Evolutionary conservation across 2,329 filamentous ascomycete genomes (phyloP).

Genomic region (Claviceps humidiphila): DNA sequence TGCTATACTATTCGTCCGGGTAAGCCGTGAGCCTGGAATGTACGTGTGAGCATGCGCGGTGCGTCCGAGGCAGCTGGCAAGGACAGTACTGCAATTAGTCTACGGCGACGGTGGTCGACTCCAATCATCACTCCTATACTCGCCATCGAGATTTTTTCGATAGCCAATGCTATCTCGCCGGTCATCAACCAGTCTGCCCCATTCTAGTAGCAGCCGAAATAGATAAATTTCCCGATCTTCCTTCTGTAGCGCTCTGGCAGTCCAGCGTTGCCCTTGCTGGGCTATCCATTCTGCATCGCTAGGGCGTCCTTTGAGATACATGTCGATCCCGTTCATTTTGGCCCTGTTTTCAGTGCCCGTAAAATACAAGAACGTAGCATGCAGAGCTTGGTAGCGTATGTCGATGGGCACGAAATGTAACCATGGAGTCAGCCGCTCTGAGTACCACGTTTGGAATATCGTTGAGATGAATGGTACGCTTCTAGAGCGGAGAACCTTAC

Average conservation of each 20-base stretch:
- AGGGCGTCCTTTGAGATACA: constrained; percentile 32
- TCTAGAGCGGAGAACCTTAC: constrained; percentile 51
- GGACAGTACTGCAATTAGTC: neutral
- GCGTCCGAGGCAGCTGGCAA: neutral
- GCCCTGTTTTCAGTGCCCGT: constrained; percentile 37
- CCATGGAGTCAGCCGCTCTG: constrained; percentile 62
- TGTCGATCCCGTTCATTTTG: constrained; percentile 29
- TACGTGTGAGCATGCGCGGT: neutral
- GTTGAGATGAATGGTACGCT: constrained; percentile 58
- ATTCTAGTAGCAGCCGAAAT: constrained; percentile 66
- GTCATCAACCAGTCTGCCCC: constrained; percentile 58
- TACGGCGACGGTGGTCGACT: constrained; percentile 7
- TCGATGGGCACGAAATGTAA: constrained; percentile 71
- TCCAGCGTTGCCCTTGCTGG: constrained; percentile 52
- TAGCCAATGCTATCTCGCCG: constrained; percentile 32
- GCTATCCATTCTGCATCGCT: constrained; percentile 52
- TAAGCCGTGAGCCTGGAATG: neutral
- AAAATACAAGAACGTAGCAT: constrained; percentile 65
- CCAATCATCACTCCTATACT: constrained; percentile 18
- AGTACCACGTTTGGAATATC: constrained; percentile 69
- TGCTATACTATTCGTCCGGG: neutral
- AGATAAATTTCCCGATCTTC: constrained; percentile 74
- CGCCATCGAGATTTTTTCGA: constrained; percentile 15
- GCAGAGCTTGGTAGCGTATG: constrained; percentile 57
- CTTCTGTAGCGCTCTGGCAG: constrained; percentile 44